These are phyloP conservation scores for Nakazawaea ishiwadae DNA, from an alignment of 805 yeast genomes.

Conservation along the genomic window DNA sequence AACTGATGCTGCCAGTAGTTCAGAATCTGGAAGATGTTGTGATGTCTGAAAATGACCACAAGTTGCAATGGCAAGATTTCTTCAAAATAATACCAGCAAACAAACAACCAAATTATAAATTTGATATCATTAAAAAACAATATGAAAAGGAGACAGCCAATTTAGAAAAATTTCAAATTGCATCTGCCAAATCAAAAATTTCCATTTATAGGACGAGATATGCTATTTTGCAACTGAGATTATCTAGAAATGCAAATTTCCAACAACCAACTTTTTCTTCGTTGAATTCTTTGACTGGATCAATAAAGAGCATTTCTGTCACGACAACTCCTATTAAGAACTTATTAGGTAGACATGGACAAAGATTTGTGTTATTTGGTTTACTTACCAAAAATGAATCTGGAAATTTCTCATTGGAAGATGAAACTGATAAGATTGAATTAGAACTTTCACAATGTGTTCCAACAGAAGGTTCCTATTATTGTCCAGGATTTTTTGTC, in stretches of 20 bases:
- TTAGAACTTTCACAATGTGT: conserved; percentile 59
- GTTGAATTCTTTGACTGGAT: conserved; percentile 36
- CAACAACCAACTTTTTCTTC: conserved; percentile 45
- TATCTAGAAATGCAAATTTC: conserved; percentile 72
- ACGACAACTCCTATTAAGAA: conserved; percentile 74
- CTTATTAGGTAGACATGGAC: conserved; percentile 78
- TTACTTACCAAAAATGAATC: conserved; percentile 55
- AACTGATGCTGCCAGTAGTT: no score
- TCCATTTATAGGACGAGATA: conserved; percentile 51
- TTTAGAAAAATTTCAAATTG: conserved; percentile 17
- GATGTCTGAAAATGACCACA: no score
- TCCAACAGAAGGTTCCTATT: conserved; percentile 61
- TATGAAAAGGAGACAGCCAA: conserved; percentile 26
- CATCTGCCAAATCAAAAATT: conserved; percentile 25
- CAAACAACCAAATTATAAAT: conserved; percentile 59
- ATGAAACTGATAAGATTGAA: conserved; percentile 69
- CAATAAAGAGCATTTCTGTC: conserved; percentile 15
- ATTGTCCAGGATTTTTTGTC: conserved; percentile 70
- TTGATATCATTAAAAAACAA: conserved; percentile 58
- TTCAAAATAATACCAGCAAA: conserved; percentile 61
- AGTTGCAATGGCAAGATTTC: conserved; percentile 66
- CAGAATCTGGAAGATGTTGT: no score
- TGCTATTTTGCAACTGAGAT: conserved; percentile 60
- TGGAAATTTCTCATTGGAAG: conserved; percentile 78
- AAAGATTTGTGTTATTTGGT: conserved; percentile 74